These are phyloP conservation scores for Hemileccinum rubropunctum DNA, from an alignment of 768 basidiomycete genomes.

Conservation along the genomic window DNA sequence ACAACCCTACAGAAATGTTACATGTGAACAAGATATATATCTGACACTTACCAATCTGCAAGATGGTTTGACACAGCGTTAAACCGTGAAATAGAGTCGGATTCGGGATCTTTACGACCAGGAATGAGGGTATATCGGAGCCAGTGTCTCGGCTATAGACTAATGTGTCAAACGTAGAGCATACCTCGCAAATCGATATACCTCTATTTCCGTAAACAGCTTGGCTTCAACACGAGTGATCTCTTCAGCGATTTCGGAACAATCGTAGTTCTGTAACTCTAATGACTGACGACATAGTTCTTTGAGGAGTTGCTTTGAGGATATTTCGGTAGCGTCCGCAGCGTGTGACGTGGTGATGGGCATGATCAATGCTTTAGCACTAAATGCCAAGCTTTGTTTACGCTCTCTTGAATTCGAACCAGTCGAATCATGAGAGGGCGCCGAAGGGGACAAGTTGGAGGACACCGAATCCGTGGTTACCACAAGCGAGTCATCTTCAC, in stretches of 20 bases:
- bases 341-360: slow-evolving; percentile 28
- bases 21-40: neutral
- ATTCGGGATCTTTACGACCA: slow-evolving; percentile 60
- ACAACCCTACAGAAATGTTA: slow-evolving; percentile 63
- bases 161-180: neutral
- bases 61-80: slow-evolving; percentile 80
- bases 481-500: slow-evolving; percentile 42
- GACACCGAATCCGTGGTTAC: slow-evolving; percentile 34
- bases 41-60: slow-evolving; percentile 65
- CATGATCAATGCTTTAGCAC: slow-evolving; percentile 42
- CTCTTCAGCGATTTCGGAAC: slow-evolving; percentile 76
- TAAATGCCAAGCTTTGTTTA: slow-evolving; percentile 65
- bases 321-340: slow-evolving; percentile 37
- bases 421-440: slow-evolving; percentile 21
- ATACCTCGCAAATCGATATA: slow-evolving; percentile 32
- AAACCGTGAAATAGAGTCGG: slow-evolving; percentile 70
- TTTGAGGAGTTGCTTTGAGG: slow-evolving; percentile 58
- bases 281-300: slow-evolving; percentile 58
- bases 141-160: slow-evolving; percentile 79
- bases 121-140: slow-evolving; percentile 72
- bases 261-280: slow-evolving; percentile 54
- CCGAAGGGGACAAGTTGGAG: slow-evolving; percentile 21
- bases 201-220: slow-evolving; percentile 75
- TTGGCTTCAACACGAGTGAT: slow-evolving; percentile 73
- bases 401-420: slow-evolving; percentile 49